Base-by-base conservation (phyloP, 2,329 filamentous ascomycete genomes). In the Xylaria sp. region DNA sequence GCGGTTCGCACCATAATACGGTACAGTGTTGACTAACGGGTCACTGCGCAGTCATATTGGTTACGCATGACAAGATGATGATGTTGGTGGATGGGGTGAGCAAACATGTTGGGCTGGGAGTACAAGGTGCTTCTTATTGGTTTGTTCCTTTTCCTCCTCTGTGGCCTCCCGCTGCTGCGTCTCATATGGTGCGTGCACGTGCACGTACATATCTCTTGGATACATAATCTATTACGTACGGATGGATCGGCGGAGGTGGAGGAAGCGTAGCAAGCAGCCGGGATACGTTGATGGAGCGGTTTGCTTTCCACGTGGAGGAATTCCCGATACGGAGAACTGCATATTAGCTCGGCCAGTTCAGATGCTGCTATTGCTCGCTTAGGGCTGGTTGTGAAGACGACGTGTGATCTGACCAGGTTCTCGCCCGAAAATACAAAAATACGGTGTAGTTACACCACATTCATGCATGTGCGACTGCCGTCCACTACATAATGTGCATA, bases 241-340 rank as follows among this genome's bases (percentile, higher is more conserved):
- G 17, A 44, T n/a, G 40, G 40, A 44, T 44, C 40, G n/a, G n/a
- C 40, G 17, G 53, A 38, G 36, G n/a, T 7, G 53, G 36, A 23
- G 20, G 17, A 23, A n/a, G 28, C 3, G 51, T 20, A 38, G 51
- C 15, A 38, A 15, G 31, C 28, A 36, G 23, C 13, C 7, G 44
- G 44, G n/a, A n/a, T 36, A 23, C 44, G 44, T 23, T 20, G 20
- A 48, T 48, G 20, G 44, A 17, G 28, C 38, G 2, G 17, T 20
- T 57, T 28, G 28, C 28, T 28, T 28, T 57, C 60, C 60, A 64
- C 65, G 46, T 64, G 65, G 44, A 33, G 44, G 40, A 46, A 23
- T 56, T 57, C 60, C 65, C 48, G 9, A 63, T 58, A 31, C 38
- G 38, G 65, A 59, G 46, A n/a, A 38, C 46, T 67, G 65, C 65